Base-by-base conservation (phyloP, 192 early-diverging fungal genomes). In the Umbelopsis ramanniana region DNA sequence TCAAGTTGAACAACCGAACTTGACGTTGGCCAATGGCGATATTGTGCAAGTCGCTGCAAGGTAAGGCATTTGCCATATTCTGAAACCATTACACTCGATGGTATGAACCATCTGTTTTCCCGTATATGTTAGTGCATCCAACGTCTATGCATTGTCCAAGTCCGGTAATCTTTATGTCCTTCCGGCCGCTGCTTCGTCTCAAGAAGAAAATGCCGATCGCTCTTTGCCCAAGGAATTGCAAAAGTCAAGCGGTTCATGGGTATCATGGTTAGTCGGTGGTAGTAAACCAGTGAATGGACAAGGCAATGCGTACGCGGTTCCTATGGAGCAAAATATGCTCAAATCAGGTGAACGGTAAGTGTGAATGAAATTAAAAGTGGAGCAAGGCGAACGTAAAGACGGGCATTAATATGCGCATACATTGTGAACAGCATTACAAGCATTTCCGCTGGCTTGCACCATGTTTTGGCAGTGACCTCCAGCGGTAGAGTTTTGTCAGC, bases 401-500 rank as follows among this genome's bases (percentile, higher is more conserved):
- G 8, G 38, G 12, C 22, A 26, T 14, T 23, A 22, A 8, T 22
- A 12, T 54, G 6, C 0, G 22, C 12, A 54, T 54, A 23, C 37
- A 38, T 19, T n/a, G 29, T 67, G 10, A 17, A 33, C 37, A 82
- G 81, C 37, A 71, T 83, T 35, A 71, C 66, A 5, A 70, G 74
- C 1, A 74, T 83, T 47, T 66, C 81, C 5, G 69, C 81, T 6
- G 81, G 81, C 53, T 74, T 76, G 63, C 76, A 67, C n/a, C 81
- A 83, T 45, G 52, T 83, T 54, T 24, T 83, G 6, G 76, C 76
- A 72, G 66, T 77, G 10, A 79, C 81, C 8, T 83, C 81, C 19
- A n/a, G 71, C 22, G 81, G 81, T 17, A 74, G 81, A 15, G 81
- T 83, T 4, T 66, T 83, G 43, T 52, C 72, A 8, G 79, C 81